These are phyloP conservation scores for Chalciporus sp. DNA, from an alignment of 1,284 basidiomycete genomes.

Conservation along the genomic window DNA sequence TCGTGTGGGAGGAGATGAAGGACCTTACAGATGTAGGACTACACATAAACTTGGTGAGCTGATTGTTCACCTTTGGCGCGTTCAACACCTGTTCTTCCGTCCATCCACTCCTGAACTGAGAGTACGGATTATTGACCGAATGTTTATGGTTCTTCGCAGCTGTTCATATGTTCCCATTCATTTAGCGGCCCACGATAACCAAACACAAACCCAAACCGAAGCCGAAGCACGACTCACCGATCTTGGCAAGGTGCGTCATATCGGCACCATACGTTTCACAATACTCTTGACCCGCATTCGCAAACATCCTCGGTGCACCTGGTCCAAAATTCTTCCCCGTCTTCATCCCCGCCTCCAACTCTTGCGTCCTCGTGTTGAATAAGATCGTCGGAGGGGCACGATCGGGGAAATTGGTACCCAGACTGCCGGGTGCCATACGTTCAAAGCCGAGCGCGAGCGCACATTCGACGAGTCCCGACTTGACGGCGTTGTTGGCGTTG, in stretches of 20 bases:
- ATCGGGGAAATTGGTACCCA: constrained; percentile 73
- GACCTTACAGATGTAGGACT: constrained; percentile 72
- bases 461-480: constrained; percentile 73
- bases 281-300: constrained; percentile 80
- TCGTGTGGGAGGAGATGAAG: constrained; percentile 5
- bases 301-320: constrained; percentile 73
- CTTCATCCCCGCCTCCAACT: constrained; percentile 54
- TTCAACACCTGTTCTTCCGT: constrained; percentile 69
- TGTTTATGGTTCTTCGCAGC: constrained; percentile 87
- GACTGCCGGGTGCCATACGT: constrained; percentile 80
- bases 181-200: not conserved
- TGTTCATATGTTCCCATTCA: constrained; percentile 31
- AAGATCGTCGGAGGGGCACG: constrained; percentile 60
- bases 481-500: constrained; percentile 69
- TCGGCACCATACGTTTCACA: constrained; percentile 75
- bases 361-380: constrained; percentile 45
- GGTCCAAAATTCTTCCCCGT: constrained; percentile 71
- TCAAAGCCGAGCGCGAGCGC: constrained; percentile 86
- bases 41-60: constrained; percentile 87
- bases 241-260: constrained; percentile 73
- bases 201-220: not conserved
- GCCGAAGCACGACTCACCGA: constrained; percentile 48
- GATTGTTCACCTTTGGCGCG: constrained; percentile 68
- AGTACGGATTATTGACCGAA: constrained; percentile 82
- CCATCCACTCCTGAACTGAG: constrained; percentile 82